Conservation (phyloP, 140 eudicot species). For the Bidens hawaiensis region DNA sequence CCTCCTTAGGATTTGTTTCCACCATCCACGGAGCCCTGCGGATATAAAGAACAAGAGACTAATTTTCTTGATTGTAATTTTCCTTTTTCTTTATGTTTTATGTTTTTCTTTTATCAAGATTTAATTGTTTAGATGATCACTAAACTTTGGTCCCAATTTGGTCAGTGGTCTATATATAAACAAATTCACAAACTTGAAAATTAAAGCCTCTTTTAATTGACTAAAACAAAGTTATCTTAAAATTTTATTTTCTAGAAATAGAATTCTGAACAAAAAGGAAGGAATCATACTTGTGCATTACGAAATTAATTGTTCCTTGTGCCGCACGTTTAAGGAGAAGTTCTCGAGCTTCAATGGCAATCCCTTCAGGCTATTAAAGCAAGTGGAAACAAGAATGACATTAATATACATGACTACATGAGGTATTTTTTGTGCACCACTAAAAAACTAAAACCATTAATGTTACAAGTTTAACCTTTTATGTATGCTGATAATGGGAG, state of each 20-base stretch:
- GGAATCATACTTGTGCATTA: conserved; percentile 69
- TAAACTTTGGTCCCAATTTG: no score
- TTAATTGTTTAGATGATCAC: neutral
- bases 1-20: conserved; percentile 81
- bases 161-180: neutral
- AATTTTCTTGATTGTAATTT: no score
- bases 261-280: neutral
- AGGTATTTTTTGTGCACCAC: neutral
- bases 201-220: neutral
- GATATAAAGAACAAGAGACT: neutral
- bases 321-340: conserved; percentile 72
- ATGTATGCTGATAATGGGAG: neutral
- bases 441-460: neutral
- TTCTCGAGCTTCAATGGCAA: conserved; percentile 84
- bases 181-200: conserved; percentile 1
- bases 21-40: conserved; percentile 97
- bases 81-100: neutral
- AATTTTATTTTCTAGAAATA: conserved; percentile 1
- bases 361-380: conserved; percentile 69
- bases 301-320: conserved; percentile 71
- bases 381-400: neutral
- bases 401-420: neutral
- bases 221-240: neutral
- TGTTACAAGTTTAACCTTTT: neutral
- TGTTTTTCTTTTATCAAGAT: neutral